A percentile compares a stretch with the other conserved stretches of the same genome.
phyloP scores from a whole-genome alignment of 352 stramenopile species.

The Globisporangium apiculatum region DNA sequence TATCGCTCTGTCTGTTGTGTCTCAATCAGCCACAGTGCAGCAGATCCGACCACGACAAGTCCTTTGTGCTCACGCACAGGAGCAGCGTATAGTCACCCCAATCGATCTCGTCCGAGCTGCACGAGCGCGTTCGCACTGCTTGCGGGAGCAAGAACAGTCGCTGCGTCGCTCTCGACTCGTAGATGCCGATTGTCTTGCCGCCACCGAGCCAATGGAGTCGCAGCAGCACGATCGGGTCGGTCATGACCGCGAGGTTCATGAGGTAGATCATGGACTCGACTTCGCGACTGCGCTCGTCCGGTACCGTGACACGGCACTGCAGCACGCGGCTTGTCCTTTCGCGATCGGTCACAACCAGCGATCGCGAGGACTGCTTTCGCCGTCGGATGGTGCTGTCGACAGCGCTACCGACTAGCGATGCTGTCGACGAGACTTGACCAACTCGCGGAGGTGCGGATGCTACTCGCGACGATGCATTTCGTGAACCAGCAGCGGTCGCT shows the following conservation, averaged over 20 bases:
- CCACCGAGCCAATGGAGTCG: neutral
- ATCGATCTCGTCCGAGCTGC: neutral
- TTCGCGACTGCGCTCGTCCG: neutral
- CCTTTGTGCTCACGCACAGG: neutral
- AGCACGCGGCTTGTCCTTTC: too few species aligned
- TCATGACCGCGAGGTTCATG: constrained; percentile 13
- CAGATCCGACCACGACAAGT: neutral
- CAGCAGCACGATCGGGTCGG: constrained; percentile 6
- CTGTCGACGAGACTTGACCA: too few species aligned
- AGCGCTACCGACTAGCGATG: too few species aligned
- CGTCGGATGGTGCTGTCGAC: too few species aligned
- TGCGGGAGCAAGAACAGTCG: neutral
- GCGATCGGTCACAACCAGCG: too few species aligned
- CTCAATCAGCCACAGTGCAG: neutral
- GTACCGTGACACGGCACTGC: too few species aligned
- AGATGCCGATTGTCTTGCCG: neutral
- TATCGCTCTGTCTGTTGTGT: neutral
- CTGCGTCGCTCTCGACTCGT: neutral
- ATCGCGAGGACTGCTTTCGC: too few species aligned
- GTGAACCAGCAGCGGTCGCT: too few species aligned
- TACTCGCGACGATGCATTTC: too few species aligned
- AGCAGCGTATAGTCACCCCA: constrained; percentile 2
- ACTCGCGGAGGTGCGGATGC: too few species aligned
- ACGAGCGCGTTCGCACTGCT: neutral
- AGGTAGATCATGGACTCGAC: constrained; percentile 13